These are phyloP conservation scores for Aeminium ludgeri DNA, from an alignment of 495 filamentous ascomycete species.

Conservation along the genomic window DNA sequence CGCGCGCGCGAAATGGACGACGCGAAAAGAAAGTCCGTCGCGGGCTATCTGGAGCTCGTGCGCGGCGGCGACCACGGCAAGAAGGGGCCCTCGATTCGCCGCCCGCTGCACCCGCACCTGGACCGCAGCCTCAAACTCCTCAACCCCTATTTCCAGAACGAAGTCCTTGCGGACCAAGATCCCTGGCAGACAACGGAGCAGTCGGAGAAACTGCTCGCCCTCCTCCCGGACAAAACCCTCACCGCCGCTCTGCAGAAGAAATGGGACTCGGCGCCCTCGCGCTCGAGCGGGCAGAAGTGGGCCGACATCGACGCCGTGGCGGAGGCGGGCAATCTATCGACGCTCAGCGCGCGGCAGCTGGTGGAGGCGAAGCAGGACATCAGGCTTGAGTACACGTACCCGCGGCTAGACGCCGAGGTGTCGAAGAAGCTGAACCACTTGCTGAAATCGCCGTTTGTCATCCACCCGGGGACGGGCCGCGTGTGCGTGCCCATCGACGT, in stretches of 20 bases:
- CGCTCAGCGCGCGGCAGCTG: conserved; percentile 43
- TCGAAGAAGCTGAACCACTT: conserved; percentile 95
- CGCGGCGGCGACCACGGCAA: conserved; percentile 67
- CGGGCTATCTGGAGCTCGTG: conserved; percentile 73
- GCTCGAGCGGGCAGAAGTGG: conserved; percentile 69
- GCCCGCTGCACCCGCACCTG: conserved; percentile 83
- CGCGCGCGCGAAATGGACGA: conserved; percentile 71
- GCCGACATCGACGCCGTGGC: conserved; percentile 78
- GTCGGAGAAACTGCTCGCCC: conserved; percentile 53
- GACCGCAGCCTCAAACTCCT: conserved; percentile 74
- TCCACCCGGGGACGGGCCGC: conserved; percentile 84
- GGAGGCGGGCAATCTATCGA: conserved; percentile 48
- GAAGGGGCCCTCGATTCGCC: conserved; percentile 70
- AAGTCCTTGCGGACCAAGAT: conserved; percentile 70
- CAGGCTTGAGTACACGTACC: conserved; percentile 92
- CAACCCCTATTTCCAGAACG: conserved; percentile 57
- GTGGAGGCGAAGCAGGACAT: conserved; percentile 88
- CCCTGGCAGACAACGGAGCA: conserved; percentile 55
- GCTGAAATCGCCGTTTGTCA: conserved; percentile 87
- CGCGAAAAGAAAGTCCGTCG: conserved; percentile 61
- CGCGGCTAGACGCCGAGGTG: conserved; percentile 90
- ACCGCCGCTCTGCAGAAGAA: conserved; percentile 66
- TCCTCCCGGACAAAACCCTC: conserved; percentile 58
- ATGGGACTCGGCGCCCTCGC: conserved; percentile 68
- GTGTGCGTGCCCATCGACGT: conserved; percentile 90